A percentile compares a stretch with the other conserved stretches of the same genome.
Conservation (phyloP, 768 basidiomycete genomes). For the Lanmaoa pseudosensibilis region DNA sequence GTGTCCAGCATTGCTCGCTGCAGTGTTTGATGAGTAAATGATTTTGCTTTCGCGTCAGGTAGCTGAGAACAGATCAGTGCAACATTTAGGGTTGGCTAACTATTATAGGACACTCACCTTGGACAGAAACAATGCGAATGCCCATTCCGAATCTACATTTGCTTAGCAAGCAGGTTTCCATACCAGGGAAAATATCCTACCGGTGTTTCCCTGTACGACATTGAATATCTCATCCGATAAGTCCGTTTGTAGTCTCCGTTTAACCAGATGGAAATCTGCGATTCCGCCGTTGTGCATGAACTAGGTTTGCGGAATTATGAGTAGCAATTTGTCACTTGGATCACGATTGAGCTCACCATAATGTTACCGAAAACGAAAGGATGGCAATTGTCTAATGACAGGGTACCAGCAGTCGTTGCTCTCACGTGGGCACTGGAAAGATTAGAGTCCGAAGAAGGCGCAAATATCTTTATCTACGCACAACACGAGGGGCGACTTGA, state of each 20-base stretch:
- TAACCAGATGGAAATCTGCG: constrained; percentile 76
- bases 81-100: neutral
- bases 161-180: neutral
- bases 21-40: constrained; percentile 70
- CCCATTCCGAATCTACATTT: constrained; percentile 88
- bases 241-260: constrained; percentile 72
- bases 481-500: constrained; percentile 95
- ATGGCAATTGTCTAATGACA: constrained; percentile 94
- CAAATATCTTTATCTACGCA: constrained; percentile 37
- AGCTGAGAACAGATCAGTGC: constrained; percentile 48
- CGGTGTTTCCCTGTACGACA: constrained; percentile 90
- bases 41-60: constrained; percentile 72
- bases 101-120: constrained; percentile 51
- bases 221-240: constrained; percentile 85
- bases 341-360: constrained; percentile 57
- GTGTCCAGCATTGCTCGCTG: constrained; percentile 88
- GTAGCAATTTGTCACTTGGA: neutral
- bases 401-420: constrained; percentile 87
- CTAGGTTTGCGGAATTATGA: constrained; percentile 38
- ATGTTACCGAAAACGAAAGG: constrained; percentile 90
- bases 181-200: constrained; percentile 37
- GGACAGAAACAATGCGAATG: constrained; percentile 88
- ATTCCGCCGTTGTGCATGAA: constrained; percentile 99
- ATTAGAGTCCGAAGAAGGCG: neutral
- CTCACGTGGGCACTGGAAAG: constrained; percentile 78